These are phyloP conservation scores for Candida labiduridarum DNA, from an alignment of 1,139 yeast genomes.

Conservation along the genomic window DNA sequence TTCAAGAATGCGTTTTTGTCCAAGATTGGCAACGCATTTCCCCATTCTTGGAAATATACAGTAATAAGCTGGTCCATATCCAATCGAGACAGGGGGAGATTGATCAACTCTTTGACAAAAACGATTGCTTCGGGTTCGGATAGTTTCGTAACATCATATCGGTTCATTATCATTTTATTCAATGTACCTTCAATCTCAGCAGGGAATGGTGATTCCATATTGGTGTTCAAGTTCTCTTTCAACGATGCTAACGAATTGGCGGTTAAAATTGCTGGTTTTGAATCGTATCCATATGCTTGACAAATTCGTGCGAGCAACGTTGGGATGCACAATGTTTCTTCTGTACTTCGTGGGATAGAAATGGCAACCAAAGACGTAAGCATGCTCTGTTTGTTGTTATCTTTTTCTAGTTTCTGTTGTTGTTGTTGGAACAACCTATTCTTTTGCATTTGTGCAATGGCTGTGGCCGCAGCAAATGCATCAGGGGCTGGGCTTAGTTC, in stretches of 20 bases:
- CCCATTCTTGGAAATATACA: slow-evolving; percentile 79
- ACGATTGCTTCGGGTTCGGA: slow-evolving; percentile 38
- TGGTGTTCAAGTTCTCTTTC: slow-evolving; percentile 42
- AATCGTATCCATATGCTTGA: slow-evolving; percentile 68
- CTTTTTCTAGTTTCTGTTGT: slow-evolving; percentile 26
- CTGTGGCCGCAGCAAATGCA: slow-evolving; percentile 73
- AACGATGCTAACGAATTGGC: slow-evolving; percentile 71
- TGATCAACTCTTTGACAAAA: slow-evolving; percentile 47
- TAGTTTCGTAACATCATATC: slow-evolving; percentile 28
- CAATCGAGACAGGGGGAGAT: slow-evolving; percentile 53
- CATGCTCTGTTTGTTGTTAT: slow-evolving; percentile 48
- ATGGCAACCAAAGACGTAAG: slow-evolving; percentile 71
- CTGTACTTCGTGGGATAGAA: slow-evolving; percentile 75
- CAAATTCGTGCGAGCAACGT: slow-evolving; percentile 68
- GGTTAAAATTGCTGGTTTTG: slow-evolving; percentile 66
- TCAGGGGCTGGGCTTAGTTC: slow-evolving; percentile 73
- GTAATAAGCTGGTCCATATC: slow-evolving; percentile 61
- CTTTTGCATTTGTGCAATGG: slow-evolving; percentile 57
- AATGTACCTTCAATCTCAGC: slow-evolving; percentile 19
- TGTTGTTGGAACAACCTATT: slow-evolving; percentile 25
- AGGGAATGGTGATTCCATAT: slow-evolving; percentile 12
- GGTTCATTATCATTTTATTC: slow-evolving; percentile 32
- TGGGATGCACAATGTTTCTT: slow-evolving; percentile 74
- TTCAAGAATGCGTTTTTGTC: slow-evolving; percentile 66
- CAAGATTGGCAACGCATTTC: slow-evolving; percentile 65